Evolutionary conservation across 108 stramenopile species (phyloP).

Genomic region (Aurantiochytrium sp.): DNA sequence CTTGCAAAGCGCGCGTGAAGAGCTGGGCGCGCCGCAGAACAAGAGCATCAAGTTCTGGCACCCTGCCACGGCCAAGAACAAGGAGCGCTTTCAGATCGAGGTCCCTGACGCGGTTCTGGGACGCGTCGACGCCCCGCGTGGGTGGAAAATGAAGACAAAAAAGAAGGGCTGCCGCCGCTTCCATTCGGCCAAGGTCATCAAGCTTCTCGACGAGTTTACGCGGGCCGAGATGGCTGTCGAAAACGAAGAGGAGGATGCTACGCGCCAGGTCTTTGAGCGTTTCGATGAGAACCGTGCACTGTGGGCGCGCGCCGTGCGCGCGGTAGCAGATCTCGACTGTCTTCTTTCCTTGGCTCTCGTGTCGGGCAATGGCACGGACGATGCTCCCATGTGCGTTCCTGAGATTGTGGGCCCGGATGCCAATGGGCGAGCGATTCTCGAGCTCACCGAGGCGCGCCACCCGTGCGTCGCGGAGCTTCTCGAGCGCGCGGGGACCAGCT

Average conservation of each 20-base stretch:
- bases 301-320: conserved; percentile 78
- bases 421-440: conserved; percentile 38
- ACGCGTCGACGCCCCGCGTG: conserved; percentile 17
- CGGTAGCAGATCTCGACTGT: conserved; percentile 81
- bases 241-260: conserved; percentile 75
- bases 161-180: conserved; percentile 59
- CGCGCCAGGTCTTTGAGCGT: conserved; percentile 83
- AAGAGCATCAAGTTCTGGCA: conserved; percentile 15
- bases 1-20: not conserved
- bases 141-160: conserved; percentile 35
- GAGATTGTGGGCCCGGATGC: not conserved
- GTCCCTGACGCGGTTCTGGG: conserved; percentile 72
- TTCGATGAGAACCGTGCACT: conserved; percentile 74
- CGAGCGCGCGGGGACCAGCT: conserved; percentile 53
- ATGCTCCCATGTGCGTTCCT: conserved; percentile 10
- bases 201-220: conserved; percentile 66
- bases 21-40: not conserved
- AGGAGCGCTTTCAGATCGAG: conserved; percentile 84
- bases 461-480: conserved; percentile 78
- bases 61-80: conserved; percentile 52
- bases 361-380: conserved; percentile 28
- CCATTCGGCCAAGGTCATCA: conserved; percentile 62
- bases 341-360: conserved; percentile 78
- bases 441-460: conserved; percentile 77
- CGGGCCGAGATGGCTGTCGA: conserved; percentile 60